A percentile compares a stretch with the other conserved stretches of the same genome.
These are phyloP conservation scores for Fusarium nisikadoi DNA, from an alignment of 2,329 filamentous ascomycete genomes.

Conservation along the genomic window DNA sequence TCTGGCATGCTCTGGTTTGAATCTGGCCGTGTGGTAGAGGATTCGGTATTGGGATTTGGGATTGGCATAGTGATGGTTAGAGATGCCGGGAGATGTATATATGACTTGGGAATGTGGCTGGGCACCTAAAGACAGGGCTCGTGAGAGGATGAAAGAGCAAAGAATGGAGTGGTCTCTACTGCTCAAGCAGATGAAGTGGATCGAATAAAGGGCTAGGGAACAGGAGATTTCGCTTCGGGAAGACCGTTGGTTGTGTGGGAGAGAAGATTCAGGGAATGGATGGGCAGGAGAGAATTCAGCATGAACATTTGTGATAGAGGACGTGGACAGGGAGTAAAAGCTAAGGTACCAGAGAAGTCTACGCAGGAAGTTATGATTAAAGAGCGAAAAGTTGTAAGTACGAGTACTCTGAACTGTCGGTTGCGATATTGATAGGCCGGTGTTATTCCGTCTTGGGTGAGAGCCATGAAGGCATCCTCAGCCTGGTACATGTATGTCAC, in stretches of 20 bases:
- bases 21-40: neutral
- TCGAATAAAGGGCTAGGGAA: neutral
- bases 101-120: neutral
- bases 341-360: neutral
- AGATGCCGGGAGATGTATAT: neutral
- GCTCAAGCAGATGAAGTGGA: neutral
- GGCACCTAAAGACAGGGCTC: neutral
- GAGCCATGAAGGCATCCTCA: neutral
- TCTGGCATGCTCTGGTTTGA: neutral
- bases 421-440: rapidly evolving
- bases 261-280: neutral
- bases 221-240: neutral
- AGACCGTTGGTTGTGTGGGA: neutral
- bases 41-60: neutral
- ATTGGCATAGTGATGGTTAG: neutral
- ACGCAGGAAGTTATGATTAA: neutral
- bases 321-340: neutral
- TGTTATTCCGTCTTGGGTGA: neutral
- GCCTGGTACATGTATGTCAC: neutral
- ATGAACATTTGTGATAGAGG: neutral
- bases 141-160: neutral
- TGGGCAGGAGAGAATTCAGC: neutral
- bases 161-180: too few relatives aligned
- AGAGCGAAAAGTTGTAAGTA: rapidly evolving
- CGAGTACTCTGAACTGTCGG: neutral